Percentiles rank a stretch among this genome's conserved stretches.
These are phyloP conservation scores for Lepiota brunneoincarnata DNA, from an alignment of 768 basidiomycete genomes.

Conservation along the genomic window DNA sequence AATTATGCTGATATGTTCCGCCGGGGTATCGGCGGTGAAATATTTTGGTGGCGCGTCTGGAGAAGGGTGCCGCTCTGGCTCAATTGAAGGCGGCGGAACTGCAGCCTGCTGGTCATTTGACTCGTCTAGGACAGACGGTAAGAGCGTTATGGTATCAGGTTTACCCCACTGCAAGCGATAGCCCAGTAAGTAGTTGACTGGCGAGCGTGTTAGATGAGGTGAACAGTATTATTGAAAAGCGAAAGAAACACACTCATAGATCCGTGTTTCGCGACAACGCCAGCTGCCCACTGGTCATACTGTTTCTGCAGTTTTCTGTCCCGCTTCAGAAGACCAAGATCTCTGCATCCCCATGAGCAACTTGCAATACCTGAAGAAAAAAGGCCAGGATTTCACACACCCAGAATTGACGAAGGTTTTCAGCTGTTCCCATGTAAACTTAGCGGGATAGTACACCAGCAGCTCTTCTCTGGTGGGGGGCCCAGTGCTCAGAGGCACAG, in stretches of 20 bases:
- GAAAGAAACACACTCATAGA: constrained; percentile 49
- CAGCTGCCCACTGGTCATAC: constrained; percentile 58
- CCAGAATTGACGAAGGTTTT: constrained; percentile 80
- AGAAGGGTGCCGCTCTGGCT: constrained; percentile 23
- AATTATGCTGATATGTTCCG: constrained; percentile 63
- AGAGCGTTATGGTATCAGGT: constrained; percentile 59
- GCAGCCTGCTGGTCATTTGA: constrained; percentile 8
- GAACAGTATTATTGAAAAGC: constrained; percentile 1
- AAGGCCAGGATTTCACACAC: constrained; percentile 31
- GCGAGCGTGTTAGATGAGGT: not conserved
- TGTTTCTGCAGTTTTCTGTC: constrained; percentile 65
- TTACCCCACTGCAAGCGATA: constrained; percentile 76
- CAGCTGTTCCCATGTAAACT: constrained; percentile 73
- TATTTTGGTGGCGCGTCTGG: constrained; percentile 49
- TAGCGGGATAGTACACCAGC: constrained; percentile 64
- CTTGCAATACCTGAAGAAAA: not conserved
- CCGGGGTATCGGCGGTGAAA: constrained; percentile 63
- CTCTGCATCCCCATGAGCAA: constrained; percentile 40
- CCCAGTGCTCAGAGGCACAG: constrained; percentile 48
- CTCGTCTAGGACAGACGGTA: constrained; percentile 49
- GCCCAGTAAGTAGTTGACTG: constrained; percentile 72
- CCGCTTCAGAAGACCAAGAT: constrained; percentile 78
- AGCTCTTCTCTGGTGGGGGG: constrained; percentile 71
- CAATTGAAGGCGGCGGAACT: no score
- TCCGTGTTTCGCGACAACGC: constrained; percentile 58